phyloP scores from a whole-genome alignment of 768 basidiomycete species.

The Thelephora ganbajun region DNA sequence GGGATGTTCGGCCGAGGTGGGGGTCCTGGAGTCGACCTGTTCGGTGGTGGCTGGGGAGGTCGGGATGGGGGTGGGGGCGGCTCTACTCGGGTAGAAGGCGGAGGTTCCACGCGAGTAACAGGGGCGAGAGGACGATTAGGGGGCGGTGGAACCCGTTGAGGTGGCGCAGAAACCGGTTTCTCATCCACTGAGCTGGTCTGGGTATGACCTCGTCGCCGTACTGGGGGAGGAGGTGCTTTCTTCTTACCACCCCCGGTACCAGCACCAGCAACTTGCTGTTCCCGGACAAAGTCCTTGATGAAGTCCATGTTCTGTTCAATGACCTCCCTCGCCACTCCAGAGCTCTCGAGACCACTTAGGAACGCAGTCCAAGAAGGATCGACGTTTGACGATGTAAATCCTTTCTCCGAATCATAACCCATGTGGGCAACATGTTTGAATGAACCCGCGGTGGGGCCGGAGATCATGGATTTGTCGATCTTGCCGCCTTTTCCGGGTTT shows the following conservation, averaged over 20 bases:
- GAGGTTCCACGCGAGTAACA: slow-evolving; percentile 18
- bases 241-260: slow-evolving; percentile 19
- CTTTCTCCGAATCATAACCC: slow-evolving; percentile 80
- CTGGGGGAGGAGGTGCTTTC: slow-evolving; percentile 20
- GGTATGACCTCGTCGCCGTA: slow-evolving; percentile 19
- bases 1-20: slow-evolving; percentile 23
- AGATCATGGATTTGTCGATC: slow-evolving; percentile 90
- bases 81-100: slow-evolving; percentile 16
- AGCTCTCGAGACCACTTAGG: slow-evolving; percentile 45
- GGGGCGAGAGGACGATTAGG: slow-evolving; percentile 19
- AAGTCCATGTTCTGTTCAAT: slow-evolving; percentile 76
- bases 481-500: slow-evolving; percentile 50
- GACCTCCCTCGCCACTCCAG: slow-evolving; percentile 54
- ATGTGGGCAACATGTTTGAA: slow-evolving; percentile 92
- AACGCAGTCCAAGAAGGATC: slow-evolving; percentile 82
- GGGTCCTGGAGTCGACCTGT: slow-evolving; percentile 20
- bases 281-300: slow-evolving; percentile 68
- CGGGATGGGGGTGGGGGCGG: slow-evolving; percentile 14
- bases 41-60: slow-evolving; percentile 19
- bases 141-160: slow-evolving; percentile 27
- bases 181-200: slow-evolving; percentile 13
- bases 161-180: slow-evolving; percentile 32
- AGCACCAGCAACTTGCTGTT: slow-evolving; percentile 23
- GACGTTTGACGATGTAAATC: slow-evolving; percentile 76
- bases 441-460: slow-evolving; percentile 59